Conservation (phyloP, 1,139 yeast genomes). For the Fermentozyma sake region DNA sequence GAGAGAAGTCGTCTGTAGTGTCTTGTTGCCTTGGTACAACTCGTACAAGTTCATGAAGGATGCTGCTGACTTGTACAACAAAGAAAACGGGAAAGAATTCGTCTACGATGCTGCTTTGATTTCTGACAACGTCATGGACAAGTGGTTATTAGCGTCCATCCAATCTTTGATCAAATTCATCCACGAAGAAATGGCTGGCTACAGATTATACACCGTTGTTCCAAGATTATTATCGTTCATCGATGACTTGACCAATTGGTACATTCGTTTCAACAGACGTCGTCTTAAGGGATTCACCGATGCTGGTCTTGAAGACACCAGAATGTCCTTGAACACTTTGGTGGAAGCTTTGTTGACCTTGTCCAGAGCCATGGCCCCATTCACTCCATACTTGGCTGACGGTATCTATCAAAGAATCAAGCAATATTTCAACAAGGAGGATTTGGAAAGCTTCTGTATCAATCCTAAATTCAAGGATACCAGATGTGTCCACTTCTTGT, state of each 20-base stretch:
- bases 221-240: conserved; percentile 84
- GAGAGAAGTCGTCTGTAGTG: conserved; percentile 94
- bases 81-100: conserved; percentile 68
- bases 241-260: conserved; percentile 97
- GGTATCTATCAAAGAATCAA: conserved; percentile 76
- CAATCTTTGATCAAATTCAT: conserved; percentile 85
- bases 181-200: conserved; percentile 83
- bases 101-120: conserved; percentile 58
- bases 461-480: conserved; percentile 47
- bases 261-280: conserved; percentile 95
- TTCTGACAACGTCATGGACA: conserved; percentile 92
- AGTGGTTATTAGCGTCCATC: conserved; percentile 91
- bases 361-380: conserved; percentile 97
- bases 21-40: conserved; percentile 97
- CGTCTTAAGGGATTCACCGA: conserved; percentile 86
- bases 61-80: conserved; percentile 80
- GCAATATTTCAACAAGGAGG: conserved; percentile 53
- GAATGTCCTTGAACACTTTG: conserved; percentile 82
- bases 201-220: conserved; percentile 92
- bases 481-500: conserved; percentile 89
- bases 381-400: conserved; percentile 94
- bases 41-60: conserved; percentile 95
- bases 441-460: conserved; percentile 40
- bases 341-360: conserved; percentile 86
- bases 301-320: conserved; percentile 77